Evolutionary conservation across 352 stramenopile genomes (phyloP), one percentile per base, ranked within the genome.

Genomic region (Plasmopara viticola): DNA sequence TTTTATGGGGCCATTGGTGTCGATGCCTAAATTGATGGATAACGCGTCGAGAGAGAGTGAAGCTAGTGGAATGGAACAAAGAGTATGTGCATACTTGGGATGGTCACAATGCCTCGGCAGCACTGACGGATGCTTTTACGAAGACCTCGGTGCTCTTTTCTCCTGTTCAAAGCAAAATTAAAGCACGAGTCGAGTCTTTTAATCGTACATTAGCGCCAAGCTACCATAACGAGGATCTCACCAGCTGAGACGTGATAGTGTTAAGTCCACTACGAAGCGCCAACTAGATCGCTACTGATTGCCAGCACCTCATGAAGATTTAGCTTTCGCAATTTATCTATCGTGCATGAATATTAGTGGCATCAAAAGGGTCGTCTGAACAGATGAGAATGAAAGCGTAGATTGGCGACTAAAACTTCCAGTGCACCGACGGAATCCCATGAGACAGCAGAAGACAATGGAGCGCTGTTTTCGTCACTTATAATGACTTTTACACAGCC

Each of bases 181-280:
- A 34, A 34, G 30, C 30, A 9, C 30, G 9, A 34, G 30, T 34
- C 30, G 9, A 34, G 30, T n/a, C n/a, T n/a, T n/a, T n/a, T n/a
- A n/a, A n/a, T n/a, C n/a, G n/a, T n/a, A n/a, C n/a, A n/a, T n/a
- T n/a, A n/a, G n/a, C n/a, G n/a, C n/a, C n/a, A n/a, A n/a, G n/a
- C n/a, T 62, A 92, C 82, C 82, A 92, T 87, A 42, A 90, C 82
- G 12, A 92, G 77, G 44, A 92, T 90, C 18, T 61, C 51, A 9
- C 58, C 68, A 17, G 46, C 52, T 15, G 58, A 60, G 72, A 78
- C 18, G 69, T 76, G 48, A 87, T 75, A 7, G 82, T 84, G 48
- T 89, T 88, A 12, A 74, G 64, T 37, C 82, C 82, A 18, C 73
- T 87, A 57, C 77, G n/a, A 85, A 4, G 79, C 79, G 2, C 82